Evolutionary conservation across 495 filamentous ascomycete species (phyloP), one percentile per base, ranked within the genome.

Genomic region (Penicillium taxi): DNA sequence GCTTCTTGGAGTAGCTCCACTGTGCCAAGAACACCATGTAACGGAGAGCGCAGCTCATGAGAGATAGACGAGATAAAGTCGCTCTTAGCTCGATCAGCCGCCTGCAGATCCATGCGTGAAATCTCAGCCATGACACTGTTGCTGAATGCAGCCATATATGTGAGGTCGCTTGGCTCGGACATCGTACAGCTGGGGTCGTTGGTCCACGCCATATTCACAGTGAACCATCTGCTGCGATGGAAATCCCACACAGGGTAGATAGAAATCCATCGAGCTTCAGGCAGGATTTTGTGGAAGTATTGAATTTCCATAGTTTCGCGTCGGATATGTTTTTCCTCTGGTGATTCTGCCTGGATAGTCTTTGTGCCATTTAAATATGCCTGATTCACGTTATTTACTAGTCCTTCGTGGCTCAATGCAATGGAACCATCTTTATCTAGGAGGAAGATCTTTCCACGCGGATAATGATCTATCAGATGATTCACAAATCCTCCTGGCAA

Each of bases 61-160:
- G 77, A 82, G 6, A 87, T 80, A 8, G 73, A 80, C 0, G 76
- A 79, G 27, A 88, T 81, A 42, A 86, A 82, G 35, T 82, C 80
- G 1, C 73, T 68, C 49, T 88, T 87, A 33, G 63, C 60, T 2
- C 52, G 51, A 26, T 66, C 62, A 7, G 60, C 60, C 1, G 58
- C 52, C 29, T 63, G 51, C 4, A 61, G 41, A 27, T 61, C 58
- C 27, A 84, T 52, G 14, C 76, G 70, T 0, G 69, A 69, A 0
- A 82, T 72, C 42, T 83, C 78, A 4, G 75, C 78, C 77, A 81
- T 84, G 35, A 80, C 64, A 20, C 60, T 74, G 32, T 79, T 78
- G 14, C 72, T 73, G 52, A 85, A 83, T 0, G 77, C 77, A 14
- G 68, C 62, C 28, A 81, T 53, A 32, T 73, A 71, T 11, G 48